Evolutionary conservation across 164 flowering plant species (phyloP).

Genomic region (Dillenia turbinata): DNA sequence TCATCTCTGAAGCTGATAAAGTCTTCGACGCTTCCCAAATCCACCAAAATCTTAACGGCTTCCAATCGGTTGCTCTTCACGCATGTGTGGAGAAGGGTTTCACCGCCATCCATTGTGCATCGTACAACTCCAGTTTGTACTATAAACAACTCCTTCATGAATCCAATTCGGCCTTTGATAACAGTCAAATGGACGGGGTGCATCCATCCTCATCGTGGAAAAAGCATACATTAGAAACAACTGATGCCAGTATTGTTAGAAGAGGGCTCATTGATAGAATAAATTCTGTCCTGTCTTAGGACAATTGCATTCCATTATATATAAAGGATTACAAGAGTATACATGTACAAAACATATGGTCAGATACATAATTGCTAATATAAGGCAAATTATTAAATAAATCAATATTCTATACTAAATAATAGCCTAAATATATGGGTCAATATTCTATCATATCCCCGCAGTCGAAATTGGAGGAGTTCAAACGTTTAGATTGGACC

Average conservation of each 20-base stretch:
- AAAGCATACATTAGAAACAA: not conserved
- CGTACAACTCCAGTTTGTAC: constrained; percentile 6
- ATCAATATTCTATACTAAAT: no score
- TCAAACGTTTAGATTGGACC: no score
- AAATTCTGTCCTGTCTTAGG: no score
- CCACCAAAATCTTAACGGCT: constrained; percentile 15
- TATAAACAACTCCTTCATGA: constrained; percentile 14
- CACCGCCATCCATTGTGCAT: constrained; percentile 13
- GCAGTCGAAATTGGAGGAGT: no score
- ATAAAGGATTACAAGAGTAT: no score
- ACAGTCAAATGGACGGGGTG: constrained; percentile 26
- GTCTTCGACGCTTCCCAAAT: constrained; percentile 5
- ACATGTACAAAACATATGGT: no score
- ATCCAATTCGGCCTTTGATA: constrained; percentile 20
- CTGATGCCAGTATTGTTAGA: not conserved
- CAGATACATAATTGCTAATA: no score
- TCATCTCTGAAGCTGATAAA: constrained; percentile 21
- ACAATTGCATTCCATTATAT: no score
- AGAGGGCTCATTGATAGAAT: no score
- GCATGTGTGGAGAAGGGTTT: constrained; percentile 28
- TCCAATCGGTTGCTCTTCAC: constrained; percentile 16
- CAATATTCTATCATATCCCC: no score
- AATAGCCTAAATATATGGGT: no score
- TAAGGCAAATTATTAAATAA: no score
- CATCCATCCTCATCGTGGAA: constrained; percentile 18